These are phyloP conservation scores for Serendipita indica DNA, from an alignment of 768 basidiomycete genomes.

Conservation along the genomic window DNA sequence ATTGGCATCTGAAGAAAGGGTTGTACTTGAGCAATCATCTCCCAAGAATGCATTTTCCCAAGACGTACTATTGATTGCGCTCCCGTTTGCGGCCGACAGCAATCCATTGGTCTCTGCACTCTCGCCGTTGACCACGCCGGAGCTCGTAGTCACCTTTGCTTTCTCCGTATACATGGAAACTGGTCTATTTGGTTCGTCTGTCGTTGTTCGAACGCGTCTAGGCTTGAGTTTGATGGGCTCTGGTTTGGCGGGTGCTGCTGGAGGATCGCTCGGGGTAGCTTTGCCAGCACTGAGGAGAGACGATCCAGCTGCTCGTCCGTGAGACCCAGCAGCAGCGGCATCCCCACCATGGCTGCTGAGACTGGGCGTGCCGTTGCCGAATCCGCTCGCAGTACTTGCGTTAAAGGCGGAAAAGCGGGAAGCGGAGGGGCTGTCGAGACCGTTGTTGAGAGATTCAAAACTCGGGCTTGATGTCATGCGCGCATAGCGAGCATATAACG, in stretches of 20 bases:
- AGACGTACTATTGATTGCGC: too few species aligned
- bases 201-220: neutral
- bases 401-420: constrained; percentile 1
- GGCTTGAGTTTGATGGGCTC: constrained; percentile 7
- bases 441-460: neutral
- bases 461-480: neutral
- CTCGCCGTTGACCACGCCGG: too few species aligned
- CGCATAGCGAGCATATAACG: constrained; percentile 1
- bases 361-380: neutral
- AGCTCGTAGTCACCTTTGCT: too few species aligned
- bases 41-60: too few species aligned
- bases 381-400: neutral
- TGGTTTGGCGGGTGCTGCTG: neutral
- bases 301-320: neutral
- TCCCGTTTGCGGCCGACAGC: too few species aligned
- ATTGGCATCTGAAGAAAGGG: too few species aligned
- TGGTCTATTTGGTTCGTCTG: neutral
- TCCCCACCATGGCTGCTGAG: neutral
- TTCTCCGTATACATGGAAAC: neutral
- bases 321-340: neutral
- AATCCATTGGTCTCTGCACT: too few species aligned
- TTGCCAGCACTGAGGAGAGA: neutral
- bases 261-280: neutral
- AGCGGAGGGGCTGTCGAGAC: neutral
- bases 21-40: too few species aligned